Conservation (phyloP, 441 rosid species). For the Populus hybrid region DNA sequence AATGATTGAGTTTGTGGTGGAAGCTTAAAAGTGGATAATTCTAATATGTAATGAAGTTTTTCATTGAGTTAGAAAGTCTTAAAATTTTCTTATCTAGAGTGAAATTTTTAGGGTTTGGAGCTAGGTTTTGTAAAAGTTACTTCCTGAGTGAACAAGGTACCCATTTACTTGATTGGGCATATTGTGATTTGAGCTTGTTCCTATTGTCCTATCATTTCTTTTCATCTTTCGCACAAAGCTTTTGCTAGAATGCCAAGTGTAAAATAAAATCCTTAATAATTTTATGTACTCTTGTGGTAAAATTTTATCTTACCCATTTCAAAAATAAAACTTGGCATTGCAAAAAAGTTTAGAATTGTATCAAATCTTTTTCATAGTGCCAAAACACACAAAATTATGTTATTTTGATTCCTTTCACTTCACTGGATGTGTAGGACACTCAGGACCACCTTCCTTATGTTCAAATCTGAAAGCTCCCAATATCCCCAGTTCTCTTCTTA, state of each 20-base stretch:
- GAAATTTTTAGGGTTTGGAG: background rate
- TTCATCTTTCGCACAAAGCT: background rate
- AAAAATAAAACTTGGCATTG: background rate
- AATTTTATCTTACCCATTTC: background rate
- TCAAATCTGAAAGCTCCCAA: background rate
- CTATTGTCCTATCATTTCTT: background rate
- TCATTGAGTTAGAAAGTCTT: background rate
- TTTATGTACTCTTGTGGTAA: background rate
- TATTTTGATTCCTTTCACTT: background rate
- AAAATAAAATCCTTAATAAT: background rate
- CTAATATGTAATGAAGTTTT: background rate
- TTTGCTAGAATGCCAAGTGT: background rate
- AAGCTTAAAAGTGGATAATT: background rate
- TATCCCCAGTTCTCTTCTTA: background rate
- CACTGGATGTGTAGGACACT: background rate
- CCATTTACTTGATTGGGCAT: background rate
- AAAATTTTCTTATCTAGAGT: background rate
- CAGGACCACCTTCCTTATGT: background rate
- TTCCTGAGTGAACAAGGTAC: background rate
- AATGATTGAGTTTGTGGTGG: background rate
- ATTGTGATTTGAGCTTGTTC: background rate
- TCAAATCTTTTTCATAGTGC: background rate
- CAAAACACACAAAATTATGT: background rate
- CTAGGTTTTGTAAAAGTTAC: background rate
- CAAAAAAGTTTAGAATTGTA: background rate